Percentiles rank a stretch among this genome's conserved stretches.
These are phyloP conservation scores for Glebionis coronaria DNA, from an alignment of 129 eudicot genomes.

Conservation along the genomic window DNA sequence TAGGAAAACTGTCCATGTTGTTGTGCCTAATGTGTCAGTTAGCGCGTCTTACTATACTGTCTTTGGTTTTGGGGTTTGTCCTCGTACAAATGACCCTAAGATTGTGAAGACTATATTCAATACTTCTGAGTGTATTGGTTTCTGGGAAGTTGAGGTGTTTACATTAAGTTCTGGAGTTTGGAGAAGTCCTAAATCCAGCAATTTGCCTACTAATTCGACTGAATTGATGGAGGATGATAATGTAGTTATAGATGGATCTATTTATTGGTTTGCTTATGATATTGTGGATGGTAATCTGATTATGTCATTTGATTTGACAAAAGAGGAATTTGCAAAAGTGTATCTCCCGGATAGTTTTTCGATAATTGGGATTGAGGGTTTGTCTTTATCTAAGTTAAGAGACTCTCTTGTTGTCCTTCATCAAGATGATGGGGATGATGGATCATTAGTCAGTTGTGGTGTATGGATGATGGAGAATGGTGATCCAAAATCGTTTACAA, in stretches of 20 bases:
- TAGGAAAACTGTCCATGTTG: neutral
- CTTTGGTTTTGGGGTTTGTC: constrained; percentile 22
- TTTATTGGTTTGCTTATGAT: constrained; percentile 20
- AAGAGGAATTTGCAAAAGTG: constrained; percentile 31
- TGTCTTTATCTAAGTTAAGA: constrained; percentile 30
- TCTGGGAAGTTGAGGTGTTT: constrained; percentile 12
- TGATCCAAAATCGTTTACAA: neutral
- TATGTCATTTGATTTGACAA: constrained; percentile 33
- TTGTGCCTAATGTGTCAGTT: neutral
- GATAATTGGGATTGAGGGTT: neutral
- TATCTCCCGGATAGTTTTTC: constrained; percentile 27
- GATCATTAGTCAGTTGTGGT: too few relatives aligned
- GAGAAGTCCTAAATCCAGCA: constrained; percentile 15
- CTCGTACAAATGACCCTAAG: neutral
- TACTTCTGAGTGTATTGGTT: too few relatives aligned
- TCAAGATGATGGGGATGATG: neutral
- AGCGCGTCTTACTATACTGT: constrained; percentile 23
- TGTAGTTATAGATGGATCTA: constrained; percentile 28
- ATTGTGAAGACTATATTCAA: neutral
- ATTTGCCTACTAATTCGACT: constrained; percentile 10
- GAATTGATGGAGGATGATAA: constrained; percentile 18
- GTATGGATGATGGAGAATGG: constrained; percentile 55
- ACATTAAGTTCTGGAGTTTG: constrained; percentile 26
- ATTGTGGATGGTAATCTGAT: constrained; percentile 18
- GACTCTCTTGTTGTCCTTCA: constrained; percentile 11